These are phyloP conservation scores for Haplosporangium sp. DNA, from an alignment of 371 early-diverging fungal species.

Conservation along the genomic window DNA sequence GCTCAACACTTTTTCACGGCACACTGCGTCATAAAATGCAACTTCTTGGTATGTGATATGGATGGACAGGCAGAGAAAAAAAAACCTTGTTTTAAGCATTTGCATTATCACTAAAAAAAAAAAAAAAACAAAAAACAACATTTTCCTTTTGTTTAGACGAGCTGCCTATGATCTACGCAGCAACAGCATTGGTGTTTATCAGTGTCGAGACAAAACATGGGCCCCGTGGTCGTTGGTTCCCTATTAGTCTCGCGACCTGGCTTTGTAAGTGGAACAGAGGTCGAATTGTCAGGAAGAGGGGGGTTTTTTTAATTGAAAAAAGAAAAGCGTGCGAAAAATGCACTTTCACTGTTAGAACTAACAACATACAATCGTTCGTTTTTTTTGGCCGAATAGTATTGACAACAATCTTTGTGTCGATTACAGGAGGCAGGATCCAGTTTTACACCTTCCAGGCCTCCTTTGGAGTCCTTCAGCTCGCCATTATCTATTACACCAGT, in stretches of 20 bases:
- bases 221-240: conserved; percentile 53
- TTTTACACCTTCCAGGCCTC: conserved; percentile 54
- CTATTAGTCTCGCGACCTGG: conserved; percentile 40
- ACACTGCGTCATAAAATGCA: conserved; percentile 56
- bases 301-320: not conserved
- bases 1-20: conserved; percentile 48
- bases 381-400: conserved; percentile 12
- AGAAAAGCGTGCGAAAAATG: not conserved
- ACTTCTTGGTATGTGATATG: conserved; percentile 30
- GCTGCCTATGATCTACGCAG: conserved; percentile 53
- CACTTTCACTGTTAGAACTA: not conserved
- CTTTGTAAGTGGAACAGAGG: conserved; percentile 35
- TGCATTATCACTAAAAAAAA: not conserved
- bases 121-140: not conserved
- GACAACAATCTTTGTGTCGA: conserved; percentile 38
- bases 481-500: conserved; percentile 37
- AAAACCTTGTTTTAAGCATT: not conserved
- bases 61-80: not conserved
- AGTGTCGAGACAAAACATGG: conserved; percentile 41
- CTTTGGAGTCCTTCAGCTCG: conserved; percentile 44
- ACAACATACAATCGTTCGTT: not conserved
- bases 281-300: too few relatives aligned
- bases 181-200: conserved; percentile 44
- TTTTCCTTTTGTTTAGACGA: conserved; percentile 27
- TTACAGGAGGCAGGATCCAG: conserved; percentile 44